These are phyloP conservation scores for Thalassiosira mediterranea DNA, from an alignment of 352 stramenopile genomes.

Conservation along the genomic window DNA sequence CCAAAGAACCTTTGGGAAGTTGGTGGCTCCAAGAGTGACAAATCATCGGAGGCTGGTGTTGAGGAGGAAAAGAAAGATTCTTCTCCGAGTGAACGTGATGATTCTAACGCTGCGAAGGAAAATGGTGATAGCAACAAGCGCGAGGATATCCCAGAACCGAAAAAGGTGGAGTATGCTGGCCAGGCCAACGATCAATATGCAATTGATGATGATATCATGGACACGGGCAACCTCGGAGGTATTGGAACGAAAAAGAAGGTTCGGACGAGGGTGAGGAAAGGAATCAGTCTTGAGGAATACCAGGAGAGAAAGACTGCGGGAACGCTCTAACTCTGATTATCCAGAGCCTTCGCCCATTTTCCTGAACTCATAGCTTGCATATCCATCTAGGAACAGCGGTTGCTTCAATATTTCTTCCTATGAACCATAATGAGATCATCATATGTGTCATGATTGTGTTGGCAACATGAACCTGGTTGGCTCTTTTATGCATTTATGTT, in stretches of 20 bases:
- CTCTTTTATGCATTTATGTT: no score
- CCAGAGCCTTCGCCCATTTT: no score
- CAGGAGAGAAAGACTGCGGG: constrained; percentile 70
- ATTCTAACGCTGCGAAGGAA: constrained; percentile 44
- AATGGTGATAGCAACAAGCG: constrained; percentile 47
- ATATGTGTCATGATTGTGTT: no score
- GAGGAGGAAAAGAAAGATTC: constrained; percentile 31
- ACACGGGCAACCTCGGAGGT: constrained; percentile 40
- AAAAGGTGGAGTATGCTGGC: constrained; percentile 34
- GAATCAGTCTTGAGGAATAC: constrained; percentile 79
- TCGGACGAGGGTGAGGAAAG: constrained; percentile 58
- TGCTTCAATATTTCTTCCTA: no score
- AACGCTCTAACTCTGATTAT: constrained; percentile 75
- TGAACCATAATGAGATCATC: no score
- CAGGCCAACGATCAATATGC: constrained; percentile 67
- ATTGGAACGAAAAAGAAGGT: constrained; percentile 54
- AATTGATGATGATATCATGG: constrained; percentile 79
- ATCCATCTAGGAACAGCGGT: no score
- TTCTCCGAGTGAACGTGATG: constrained; percentile 32
- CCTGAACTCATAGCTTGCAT: no score
- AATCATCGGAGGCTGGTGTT: constrained; percentile 42
- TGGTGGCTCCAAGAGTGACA: constrained; percentile 57
- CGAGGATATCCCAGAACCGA: constrained; percentile 40
- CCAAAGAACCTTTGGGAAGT: constrained; percentile 85
- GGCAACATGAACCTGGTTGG: no score